Evolutionary conservation across 352 stramenopile genomes (phyloP), one percentile per base, ranked within the genome.

Genomic region (Phytophthora foliorum): DNA sequence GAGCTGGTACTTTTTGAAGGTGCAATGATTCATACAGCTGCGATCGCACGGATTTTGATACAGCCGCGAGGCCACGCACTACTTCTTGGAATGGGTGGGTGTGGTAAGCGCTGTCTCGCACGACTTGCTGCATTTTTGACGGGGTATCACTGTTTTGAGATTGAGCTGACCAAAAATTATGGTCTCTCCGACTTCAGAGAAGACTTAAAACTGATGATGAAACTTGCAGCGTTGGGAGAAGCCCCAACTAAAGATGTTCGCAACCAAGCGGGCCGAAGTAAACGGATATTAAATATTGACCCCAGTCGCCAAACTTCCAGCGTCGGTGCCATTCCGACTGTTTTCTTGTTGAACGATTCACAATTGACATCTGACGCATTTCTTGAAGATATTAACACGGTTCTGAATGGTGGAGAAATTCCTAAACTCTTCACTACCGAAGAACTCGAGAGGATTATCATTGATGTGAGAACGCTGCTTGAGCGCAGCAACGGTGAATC

Each of bases 101-200:
- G 80, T 16, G 93, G 93, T 0, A 90, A 97, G 22, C 88, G 95
- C 6, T 95, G 81, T 11, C 72, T 98, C 3, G 82, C 89, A 4
- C 66, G 91, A 19, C 67, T 98, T 6, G 84, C 86, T 38, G 75
- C 85, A 0, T 97, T 92, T 38, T 69, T 97, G 63, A 84, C 80
- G 11, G 86, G 81, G 4, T 93, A 92, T 36, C 67, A 69, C 8
- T 88, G 84, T 34, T 90, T 94, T 53, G 86, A 91, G 42, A 92
- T 98, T 29, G 92, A 97, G 32, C 57, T 96, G 34, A 89, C 80
- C 14, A 97, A 97, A 56, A 85, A 84, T n/a, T 97, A 95, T 49
- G 69, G 87, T 1, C 44, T 96, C 4, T n/a, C 51, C 1, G 92
- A 98, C 45, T 98, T 97, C 60, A 78, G 90, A 39, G 92, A 98